These are phyloP conservation scores for Tritrichomonas foetus DNA, from an alignment of 208 protist genomes.

Conservation along the genomic window DNA sequence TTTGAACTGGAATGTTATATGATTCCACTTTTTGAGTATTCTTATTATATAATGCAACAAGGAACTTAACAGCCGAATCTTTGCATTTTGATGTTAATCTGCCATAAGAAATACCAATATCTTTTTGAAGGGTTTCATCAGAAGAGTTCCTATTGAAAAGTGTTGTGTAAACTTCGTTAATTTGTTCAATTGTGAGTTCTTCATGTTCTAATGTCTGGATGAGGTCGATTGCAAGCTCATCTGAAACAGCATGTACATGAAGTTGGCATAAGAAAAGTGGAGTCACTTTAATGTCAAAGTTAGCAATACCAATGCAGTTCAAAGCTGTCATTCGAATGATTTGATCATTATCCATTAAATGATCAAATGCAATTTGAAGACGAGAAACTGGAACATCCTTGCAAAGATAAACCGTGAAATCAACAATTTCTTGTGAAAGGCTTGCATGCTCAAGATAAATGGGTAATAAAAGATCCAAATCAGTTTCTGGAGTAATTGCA, in stretches of 20 bases:
- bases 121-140: neutral
- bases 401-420: neutral
- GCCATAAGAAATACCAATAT: constrained; percentile 14
- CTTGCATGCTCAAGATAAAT: neutral
- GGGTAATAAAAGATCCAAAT: neutral
- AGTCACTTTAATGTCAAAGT: neutral
- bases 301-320: neutral
- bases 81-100: neutral
- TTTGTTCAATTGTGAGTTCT: neutral
- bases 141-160: neutral
- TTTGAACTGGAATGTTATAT: neutral
- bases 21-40: neutral
- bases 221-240: neutral
- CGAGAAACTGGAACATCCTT: neutral
- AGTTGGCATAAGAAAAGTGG: neutral
- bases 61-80: neutral
- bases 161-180: neutral
- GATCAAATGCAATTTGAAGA: neutral
- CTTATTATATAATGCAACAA: neutral
- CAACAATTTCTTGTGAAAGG: neutral
- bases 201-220: neutral
- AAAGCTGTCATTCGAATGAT: neutral
- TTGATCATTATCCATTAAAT: neutral
- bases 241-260: neutral
- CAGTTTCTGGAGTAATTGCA: neutral